These are phyloP conservation scores for Phoma sp. DNA, from an alignment of 2,329 filamentous ascomycete species.

Conservation along the genomic window DNA sequence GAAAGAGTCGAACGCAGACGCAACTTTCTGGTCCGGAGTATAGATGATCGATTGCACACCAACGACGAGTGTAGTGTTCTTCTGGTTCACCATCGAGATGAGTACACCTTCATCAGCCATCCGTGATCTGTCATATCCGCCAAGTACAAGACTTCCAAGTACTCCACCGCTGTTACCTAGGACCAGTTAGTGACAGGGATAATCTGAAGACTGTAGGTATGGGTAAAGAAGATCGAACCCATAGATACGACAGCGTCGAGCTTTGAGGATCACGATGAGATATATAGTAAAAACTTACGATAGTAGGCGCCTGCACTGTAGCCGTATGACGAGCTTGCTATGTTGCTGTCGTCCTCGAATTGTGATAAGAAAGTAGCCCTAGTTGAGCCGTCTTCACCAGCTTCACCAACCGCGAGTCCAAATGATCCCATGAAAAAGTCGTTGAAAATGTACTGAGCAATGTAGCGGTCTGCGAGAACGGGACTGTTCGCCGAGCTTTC, in stretches of 20 bases:
- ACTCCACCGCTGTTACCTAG: conserved; percentile 36
- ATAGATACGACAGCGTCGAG: too few species aligned
- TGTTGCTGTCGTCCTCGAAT: conserved; percentile 10
- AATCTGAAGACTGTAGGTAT: too few species aligned
- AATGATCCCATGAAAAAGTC: conserved; percentile 44
- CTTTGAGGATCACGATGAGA: not conserved
- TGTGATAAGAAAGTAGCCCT: conserved; percentile 32
- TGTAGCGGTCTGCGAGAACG: conserved; percentile 24
- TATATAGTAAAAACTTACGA: conserved; percentile 31
- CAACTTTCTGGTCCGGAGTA: conserved; percentile 21
- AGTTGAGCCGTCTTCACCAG: conserved; percentile 14
- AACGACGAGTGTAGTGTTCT: conserved; percentile 3
- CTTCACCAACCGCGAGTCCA: conserved; percentile 28
- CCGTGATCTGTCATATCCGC: conserved; percentile 50
- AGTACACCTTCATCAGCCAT: conserved; percentile 23
- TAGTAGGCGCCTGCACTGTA: conserved; percentile 47
- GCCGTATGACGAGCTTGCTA: conserved; percentile 39
- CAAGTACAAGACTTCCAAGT: conserved; percentile 46
- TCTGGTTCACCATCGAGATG: conserved; percentile 19
- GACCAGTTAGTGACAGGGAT: conserved; percentile 11
- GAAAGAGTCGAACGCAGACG: conserved; percentile 17
- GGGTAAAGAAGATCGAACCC: too few species aligned
- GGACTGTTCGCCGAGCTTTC: conserved; percentile 20
- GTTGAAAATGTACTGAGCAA: conserved; percentile 22
- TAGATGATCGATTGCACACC: conserved; percentile 36